These are phyloP conservation scores for Kurtzmaniella quercitrusa DNA, from an alignment of 1,139 yeast genomes.

Conservation along the genomic window DNA sequence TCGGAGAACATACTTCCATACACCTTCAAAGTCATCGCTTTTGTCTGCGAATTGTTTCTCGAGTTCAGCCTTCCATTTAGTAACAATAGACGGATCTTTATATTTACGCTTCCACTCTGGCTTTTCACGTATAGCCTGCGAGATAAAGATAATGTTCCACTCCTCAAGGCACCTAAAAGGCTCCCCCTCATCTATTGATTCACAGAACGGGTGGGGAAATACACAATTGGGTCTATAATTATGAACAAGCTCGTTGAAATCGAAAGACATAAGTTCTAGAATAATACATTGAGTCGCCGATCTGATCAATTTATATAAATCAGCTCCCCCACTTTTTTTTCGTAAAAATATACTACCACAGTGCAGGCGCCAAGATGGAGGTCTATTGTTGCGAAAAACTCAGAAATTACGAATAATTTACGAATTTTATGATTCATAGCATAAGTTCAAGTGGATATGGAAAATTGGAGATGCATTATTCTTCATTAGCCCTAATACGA, in stretches of 20 bases:
- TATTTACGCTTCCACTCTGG: conserved; percentile 31
- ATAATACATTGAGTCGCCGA: not conserved
- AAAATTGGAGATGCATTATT: too few species aligned
- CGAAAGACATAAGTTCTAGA: not conserved
- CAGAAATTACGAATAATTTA: too few species aligned
- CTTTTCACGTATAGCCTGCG: conserved; percentile 23
- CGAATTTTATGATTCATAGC: too few species aligned
- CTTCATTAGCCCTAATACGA: too few species aligned
- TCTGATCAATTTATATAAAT: too few species aligned
- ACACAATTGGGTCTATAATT: not conserved
- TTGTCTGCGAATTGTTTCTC: conserved; percentile 13
- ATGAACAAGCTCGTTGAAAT: not conserved
- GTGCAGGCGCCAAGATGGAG: too few species aligned
- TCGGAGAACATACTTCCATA: conserved; percentile 20
- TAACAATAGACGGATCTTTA: conserved; percentile 20
- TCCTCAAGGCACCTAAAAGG: conserved; percentile 18
- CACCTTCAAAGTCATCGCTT: conserved; percentile 23
- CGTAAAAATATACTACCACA: too few species aligned
- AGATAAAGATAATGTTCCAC: conserved; percentile 21
- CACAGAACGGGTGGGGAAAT: not conserved
- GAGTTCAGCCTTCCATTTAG: conserved; percentile 31
- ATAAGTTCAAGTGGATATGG: too few species aligned
- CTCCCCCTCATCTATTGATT: not conserved
- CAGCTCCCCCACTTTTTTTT: too few species aligned
- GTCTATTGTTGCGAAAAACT: too few species aligned